Evolutionary conservation across 805 yeast genomes (phyloP).

Genomic region (Candida parachauliodes): DNA sequence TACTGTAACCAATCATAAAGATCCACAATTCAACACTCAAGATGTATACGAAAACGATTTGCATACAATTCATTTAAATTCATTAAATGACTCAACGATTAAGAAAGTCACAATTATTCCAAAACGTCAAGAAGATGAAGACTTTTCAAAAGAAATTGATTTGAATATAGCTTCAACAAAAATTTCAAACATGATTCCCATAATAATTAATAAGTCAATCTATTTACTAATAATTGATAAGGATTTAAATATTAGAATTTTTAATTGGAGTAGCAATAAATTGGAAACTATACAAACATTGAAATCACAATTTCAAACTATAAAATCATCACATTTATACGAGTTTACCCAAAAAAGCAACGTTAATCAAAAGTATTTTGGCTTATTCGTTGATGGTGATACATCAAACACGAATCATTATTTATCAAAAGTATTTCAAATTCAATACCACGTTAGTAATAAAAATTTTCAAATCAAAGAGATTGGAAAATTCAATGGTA

Average conservation of each 20-base stretch:
- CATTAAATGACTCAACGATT: conserved; percentile 1
- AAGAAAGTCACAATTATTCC: conserved; percentile 4
- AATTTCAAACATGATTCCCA: conserved; percentile 12
- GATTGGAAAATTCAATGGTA: conserved; percentile 17
- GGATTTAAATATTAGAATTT: conserved; percentile 1
- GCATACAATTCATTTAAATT: conserved; percentile 11
- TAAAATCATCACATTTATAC: conserved; percentile 12
- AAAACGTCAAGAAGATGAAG: background rate
- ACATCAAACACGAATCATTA: conserved; percentile 6
- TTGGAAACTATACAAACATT: background rate
- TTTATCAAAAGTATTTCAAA: conserved; percentile 14
- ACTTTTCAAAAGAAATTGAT: conserved; percentile 1
- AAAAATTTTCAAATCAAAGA: conserved; percentile 11
- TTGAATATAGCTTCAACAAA: background rate
- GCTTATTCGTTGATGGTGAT: conserved; percentile 14
- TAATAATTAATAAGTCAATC: conserved; percentile 3
- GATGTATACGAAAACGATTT: conserved; percentile 13
- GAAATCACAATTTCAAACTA: conserved; percentile 2
- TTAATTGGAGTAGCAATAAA: conserved; percentile 1
- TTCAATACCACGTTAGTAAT: conserved; percentile 9
- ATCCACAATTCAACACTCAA: conserved; percentile 6
- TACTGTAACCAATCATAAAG: conserved; percentile 6
- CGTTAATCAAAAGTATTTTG: conserved; percentile 11
- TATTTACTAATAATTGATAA: conserved; percentile 8
- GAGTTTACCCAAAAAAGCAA: conserved; percentile 14